These are phyloP conservation scores for Eucalyptus leucophloia DNA, from an alignment of 345 rosid genomes.

Conservation along the genomic window DNA sequence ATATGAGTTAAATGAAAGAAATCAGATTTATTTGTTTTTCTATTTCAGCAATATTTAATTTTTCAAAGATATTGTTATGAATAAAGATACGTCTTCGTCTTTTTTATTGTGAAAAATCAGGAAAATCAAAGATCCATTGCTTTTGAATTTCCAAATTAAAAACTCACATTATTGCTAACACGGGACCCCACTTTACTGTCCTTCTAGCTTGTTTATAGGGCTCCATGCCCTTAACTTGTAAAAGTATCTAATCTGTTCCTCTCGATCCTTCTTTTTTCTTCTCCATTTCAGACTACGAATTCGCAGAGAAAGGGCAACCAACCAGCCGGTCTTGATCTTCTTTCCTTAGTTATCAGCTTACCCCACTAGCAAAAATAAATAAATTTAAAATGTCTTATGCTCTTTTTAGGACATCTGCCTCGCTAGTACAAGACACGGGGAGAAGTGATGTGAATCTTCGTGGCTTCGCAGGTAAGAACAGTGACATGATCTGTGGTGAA, in stretches of 20 bases:
- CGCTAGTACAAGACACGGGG: neutral
- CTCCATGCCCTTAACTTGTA: neutral
- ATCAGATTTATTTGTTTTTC: too few species aligned
- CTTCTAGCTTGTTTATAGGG: neutral
- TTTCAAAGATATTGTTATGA: too few species aligned
- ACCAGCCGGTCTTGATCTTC: neutral
- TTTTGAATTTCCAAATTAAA: too few species aligned
- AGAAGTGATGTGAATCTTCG: neutral
- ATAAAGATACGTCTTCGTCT: too few species aligned
- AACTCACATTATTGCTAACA: too few species aligned
- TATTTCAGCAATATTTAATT: too few species aligned
- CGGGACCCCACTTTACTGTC: neutral
- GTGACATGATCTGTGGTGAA: neutral
- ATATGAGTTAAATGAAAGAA: too few species aligned
- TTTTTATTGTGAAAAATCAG: too few species aligned
- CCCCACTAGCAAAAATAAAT: neutral
- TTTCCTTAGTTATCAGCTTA: neutral
- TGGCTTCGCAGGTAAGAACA: neutral
- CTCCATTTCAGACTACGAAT: neutral
- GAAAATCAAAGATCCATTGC: too few species aligned
- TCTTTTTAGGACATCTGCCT: neutral
- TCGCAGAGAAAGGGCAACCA: neutral
- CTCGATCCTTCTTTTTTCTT: neutral
- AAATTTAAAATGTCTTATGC: neutral
- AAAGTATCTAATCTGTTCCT: neutral